Evolutionary conservation across 202 grass and related monocot genomes (phyloP).

Genomic region (Dendrocalamus latiflorus): DNA sequence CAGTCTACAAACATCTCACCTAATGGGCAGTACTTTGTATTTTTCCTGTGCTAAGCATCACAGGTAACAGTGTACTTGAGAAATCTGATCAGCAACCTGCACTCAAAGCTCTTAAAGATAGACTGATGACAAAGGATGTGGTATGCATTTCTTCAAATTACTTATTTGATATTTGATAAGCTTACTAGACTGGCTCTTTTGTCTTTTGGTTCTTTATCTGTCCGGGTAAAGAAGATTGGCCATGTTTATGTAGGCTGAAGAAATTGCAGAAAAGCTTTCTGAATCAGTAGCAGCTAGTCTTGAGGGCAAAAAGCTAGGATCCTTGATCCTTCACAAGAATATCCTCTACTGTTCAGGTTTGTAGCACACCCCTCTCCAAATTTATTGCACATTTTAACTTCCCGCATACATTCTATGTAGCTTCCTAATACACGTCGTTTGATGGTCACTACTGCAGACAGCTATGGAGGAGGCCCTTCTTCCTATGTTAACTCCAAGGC

Average conservation of each 20-base stretch:
- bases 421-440: neutral
- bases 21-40: neutral
- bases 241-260: conserved; percentile 61
- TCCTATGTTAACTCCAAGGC: conserved; percentile 77
- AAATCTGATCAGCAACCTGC: conserved; percentile 82
- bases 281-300: conserved; percentile 90
- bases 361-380: neutral
- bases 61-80: conserved; percentile 68
- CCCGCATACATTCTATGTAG: neutral
- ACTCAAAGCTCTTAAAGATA: conserved; percentile 89
- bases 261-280: conserved; percentile 93
- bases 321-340: conserved; percentile 91
- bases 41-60: conserved; percentile 55
- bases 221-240: neutral
- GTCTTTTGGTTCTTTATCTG: conserved; percentile 21
- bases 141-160: conserved; percentile 37
- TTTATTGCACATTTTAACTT: neutral
- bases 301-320: conserved; percentile 86
- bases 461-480: conserved; percentile 91
- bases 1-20: neutral
- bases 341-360: conserved; percentile 87
- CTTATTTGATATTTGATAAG: neutral
- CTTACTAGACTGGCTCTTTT: neutral
- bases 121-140: conserved; percentile 94
- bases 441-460: conserved; percentile 43